A percentile compares a stretch with the other conserved stretches of the same genome.
Conservation (phyloP, 306 rosid genomes). For the Prunus dulcis region DNA sequence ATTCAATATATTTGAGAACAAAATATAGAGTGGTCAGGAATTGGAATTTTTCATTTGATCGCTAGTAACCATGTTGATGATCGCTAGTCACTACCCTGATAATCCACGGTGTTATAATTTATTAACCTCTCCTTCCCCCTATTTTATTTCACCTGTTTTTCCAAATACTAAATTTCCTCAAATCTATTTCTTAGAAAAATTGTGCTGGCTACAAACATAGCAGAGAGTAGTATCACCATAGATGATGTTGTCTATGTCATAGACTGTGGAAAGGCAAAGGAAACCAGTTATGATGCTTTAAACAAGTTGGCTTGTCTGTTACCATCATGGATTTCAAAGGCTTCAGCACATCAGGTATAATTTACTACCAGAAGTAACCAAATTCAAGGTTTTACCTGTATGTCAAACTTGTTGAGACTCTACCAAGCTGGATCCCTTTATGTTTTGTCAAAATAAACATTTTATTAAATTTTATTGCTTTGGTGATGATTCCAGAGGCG, state of each 20-base stretch:
- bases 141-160: conserved; percentile 16
- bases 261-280: conserved; percentile 99
- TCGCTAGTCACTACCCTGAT: neutral
- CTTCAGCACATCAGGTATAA: conserved; percentile 94
- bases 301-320: conserved; percentile 92
- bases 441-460: neutral
- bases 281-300: conserved; percentile 95
- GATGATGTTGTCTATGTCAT: conserved; percentile 92
- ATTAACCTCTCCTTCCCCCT: neutral
- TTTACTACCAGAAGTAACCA: conserved; percentile 12
- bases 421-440: neutral
- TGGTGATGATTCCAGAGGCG: conserved; percentile 64
- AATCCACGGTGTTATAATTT: neutral
- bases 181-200: conserved; percentile 63
- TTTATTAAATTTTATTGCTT: conserved; percentile 15
- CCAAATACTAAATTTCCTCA: conserved; percentile 20
- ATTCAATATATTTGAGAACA: too few relatives aligned
- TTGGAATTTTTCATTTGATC: neutral
- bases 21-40: too few relatives aligned
- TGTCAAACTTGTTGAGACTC: neutral
- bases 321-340: conserved; percentile 97
- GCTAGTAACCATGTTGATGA: neutral
- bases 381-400: conserved; percentile 7
- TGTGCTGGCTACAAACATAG: conserved; percentile 95
- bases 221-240: conserved; percentile 97